Conservation (phyloP, 352 stramenopile species). For the Globisporangium radiosum region DNA sequence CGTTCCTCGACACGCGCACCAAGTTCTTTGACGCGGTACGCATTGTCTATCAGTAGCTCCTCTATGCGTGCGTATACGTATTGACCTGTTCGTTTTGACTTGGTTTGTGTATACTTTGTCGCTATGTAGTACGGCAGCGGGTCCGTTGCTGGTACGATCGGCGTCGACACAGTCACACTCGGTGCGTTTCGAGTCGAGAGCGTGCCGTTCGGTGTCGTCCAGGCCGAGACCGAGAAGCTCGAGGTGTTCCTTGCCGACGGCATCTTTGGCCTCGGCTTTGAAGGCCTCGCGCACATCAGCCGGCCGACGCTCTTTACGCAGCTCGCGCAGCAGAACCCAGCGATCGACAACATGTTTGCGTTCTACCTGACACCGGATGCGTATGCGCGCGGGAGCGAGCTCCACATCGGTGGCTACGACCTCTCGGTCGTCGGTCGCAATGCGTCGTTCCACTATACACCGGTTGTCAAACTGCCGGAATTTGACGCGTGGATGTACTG, state of each 20-base stretch:
- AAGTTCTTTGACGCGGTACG: conserved; percentile 63
- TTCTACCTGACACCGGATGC: conserved; percentile 83
- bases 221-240: conserved; percentile 59
- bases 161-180: conserved; percentile 64
- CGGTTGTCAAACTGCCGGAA: conserved; percentile 74
- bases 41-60: background rate
- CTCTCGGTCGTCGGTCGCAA: conserved; percentile 73
- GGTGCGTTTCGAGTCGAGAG: conserved; percentile 62
- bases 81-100: background rate
- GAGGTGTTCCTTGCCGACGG: conserved; percentile 84
- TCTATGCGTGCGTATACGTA: too few species aligned
- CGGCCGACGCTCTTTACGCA: conserved; percentile 76
- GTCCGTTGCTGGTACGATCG: conserved; percentile 69
- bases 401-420: conserved; percentile 84
- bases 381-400: conserved; percentile 56
- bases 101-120: background rate
- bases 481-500: conserved; percentile 83
- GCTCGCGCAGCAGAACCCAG: conserved; percentile 55
- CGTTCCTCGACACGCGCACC: conserved; percentile 64
- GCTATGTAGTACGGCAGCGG: conserved; percentile 68
- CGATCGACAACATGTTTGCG: conserved; percentile 82
- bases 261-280: conserved; percentile 82
- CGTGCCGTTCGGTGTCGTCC: conserved; percentile 72
- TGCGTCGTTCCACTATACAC: conserved; percentile 85
- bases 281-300: conserved; percentile 83